Base-by-base conservation (phyloP, 768 basidiomycete species). In the Kwoniella pini region DNA sequence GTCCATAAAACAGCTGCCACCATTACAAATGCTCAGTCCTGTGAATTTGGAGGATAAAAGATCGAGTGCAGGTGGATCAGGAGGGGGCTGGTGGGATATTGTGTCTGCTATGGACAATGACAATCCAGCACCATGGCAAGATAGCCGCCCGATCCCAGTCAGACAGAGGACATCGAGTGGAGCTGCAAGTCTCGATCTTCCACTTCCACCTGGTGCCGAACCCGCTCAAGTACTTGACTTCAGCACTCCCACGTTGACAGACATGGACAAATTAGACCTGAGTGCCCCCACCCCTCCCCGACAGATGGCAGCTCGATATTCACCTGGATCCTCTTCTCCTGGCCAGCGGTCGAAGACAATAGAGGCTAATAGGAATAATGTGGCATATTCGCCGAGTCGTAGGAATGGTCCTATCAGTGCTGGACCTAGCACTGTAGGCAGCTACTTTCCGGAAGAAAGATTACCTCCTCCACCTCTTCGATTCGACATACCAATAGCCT, bases 1-100 rank as follows among this genome's bases (percentile, higher is more conserved):
- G 7, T 42, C 55, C 1, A 19, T 48, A 27, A 52, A 57, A 17
- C 54, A 63, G 31, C 36, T 59, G 36, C 48, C 42, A 19, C 40
- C 31, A 19, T 19, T 55, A 45, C 45, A 43, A 40, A 59, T 60
- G 59, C 40, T 64, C 12, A 67, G 61, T 44, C 65, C 65, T 13
- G 52, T 53, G 15, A 57, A 67, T 3, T 40, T 50, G 44, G 49
- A 54, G 21, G 60, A 49, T 21, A 51, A 50, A 19, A 12, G 57
- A 28, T 54, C 56, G 11, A 48, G 50, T 45, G 45, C 43, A 2
- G 40, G 49, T 19, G 24, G 36, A 5, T 44, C 52, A 21, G 22
- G 22, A 7, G 59, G 59, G 3, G 72, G 72, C 2, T 74, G 72
- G 72, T 74, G 72, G 72, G 72, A 74, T 66, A 63, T 74, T 4